Conservation (phyloP, 2,329 filamentous ascomycete genomes). For the Sclerotinia glacialis region DNA sequence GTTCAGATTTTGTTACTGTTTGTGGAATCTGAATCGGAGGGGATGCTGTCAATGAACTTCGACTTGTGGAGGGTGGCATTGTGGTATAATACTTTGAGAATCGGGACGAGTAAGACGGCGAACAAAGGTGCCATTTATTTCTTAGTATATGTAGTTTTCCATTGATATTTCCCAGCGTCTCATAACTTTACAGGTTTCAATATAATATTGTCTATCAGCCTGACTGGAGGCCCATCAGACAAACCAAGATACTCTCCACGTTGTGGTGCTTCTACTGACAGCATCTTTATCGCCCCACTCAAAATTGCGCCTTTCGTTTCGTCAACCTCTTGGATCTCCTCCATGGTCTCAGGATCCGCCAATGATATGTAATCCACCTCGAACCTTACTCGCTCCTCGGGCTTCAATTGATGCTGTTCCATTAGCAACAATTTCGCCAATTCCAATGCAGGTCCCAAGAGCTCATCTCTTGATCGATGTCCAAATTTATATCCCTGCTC, state of each 20-base stretch:
- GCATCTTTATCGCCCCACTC: constrained; percentile 88
- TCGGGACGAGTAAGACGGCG: background rate
- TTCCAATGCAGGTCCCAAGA: constrained; percentile 69
- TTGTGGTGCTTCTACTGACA: constrained; percentile 68
- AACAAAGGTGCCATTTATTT: background rate
- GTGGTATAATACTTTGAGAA: background rate
- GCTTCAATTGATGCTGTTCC: constrained; percentile 60
- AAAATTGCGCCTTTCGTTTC: constrained; percentile 71
- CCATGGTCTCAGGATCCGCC: constrained; percentile 78
- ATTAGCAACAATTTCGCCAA: constrained; percentile 54
- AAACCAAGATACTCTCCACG: constrained; percentile 74
- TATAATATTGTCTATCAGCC: constrained; percentile 93
- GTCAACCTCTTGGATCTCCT: constrained; percentile 73
- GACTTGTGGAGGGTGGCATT: background rate
- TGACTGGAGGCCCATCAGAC: constrained; percentile 69
- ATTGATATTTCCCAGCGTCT: background rate
- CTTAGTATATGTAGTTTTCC: background rate
- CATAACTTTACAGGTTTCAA: constrained; percentile 47
- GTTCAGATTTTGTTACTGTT: background rate
- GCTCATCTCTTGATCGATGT: constrained; percentile 55
- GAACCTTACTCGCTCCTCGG: constrained; percentile 63
- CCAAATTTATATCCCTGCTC: constrained; percentile 60
- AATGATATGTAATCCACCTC: constrained; percentile 92
- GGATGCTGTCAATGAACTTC: background rate
- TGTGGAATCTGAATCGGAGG: background rate